Conservation (phyloP, 345 rosid species). For the Trapa bicornis region DNA sequence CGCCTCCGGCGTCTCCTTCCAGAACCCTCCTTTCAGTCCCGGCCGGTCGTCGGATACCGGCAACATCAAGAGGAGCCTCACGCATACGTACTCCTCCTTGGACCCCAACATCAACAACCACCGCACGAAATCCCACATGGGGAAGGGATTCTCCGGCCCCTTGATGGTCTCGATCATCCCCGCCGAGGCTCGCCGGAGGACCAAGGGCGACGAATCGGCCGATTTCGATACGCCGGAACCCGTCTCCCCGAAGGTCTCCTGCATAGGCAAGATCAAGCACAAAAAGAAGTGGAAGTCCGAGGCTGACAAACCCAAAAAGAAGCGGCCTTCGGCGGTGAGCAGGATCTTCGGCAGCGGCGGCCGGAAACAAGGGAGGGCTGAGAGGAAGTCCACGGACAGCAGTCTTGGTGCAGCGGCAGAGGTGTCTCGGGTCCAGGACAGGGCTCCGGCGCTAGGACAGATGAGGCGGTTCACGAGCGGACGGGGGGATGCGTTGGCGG, state of each 20-base stretch:
- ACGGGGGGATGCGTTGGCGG: conserved; percentile 36
- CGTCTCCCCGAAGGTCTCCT: conserved; percentile 77
- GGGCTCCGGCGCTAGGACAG: conserved; percentile 53
- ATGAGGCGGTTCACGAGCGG: conserved; percentile 71
- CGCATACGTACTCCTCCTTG: background rate
- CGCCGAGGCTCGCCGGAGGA: conserved; percentile 36
- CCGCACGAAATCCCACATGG: conserved; percentile 5
- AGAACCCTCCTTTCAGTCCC: conserved; percentile 57
- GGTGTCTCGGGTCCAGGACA: conserved; percentile 9
- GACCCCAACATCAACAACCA: background rate
- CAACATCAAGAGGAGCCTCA: background rate
- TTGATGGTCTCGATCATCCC: conserved; percentile 52
- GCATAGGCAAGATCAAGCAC: conserved; percentile 84
- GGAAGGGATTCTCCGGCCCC: conserved; percentile 48
- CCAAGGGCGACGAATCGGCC: conserved; percentile 17
- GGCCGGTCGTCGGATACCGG: conserved; percentile 12
- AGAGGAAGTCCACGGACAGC: conserved; percentile 10
- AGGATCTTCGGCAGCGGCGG: conserved; percentile 22
- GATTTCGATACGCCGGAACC: conserved; percentile 43
- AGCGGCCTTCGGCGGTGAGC: conserved; percentile 16
- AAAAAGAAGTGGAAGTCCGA: conserved; percentile 11
- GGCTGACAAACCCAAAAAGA: background rate
- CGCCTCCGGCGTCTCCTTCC: conserved; percentile 37
- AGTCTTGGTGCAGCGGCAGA: no score
- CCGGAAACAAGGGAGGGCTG: conserved; percentile 6